phyloP scores from a whole-genome alignment of 257 asterid genomes.

The Forsythia suspensa region DNA sequence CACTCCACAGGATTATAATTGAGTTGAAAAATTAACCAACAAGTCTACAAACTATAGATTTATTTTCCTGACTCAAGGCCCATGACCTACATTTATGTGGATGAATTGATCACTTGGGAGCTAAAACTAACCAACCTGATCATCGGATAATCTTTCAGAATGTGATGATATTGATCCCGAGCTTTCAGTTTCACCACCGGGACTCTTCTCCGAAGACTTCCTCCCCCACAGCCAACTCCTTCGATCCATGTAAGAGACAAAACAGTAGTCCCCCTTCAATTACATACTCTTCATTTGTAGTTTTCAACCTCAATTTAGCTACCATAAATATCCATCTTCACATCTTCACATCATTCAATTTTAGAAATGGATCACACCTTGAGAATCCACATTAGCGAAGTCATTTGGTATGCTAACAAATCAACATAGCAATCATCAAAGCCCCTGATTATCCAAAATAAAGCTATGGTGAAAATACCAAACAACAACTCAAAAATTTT shows the following conservation, averaged over 20 bases:
- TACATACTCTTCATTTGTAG: neutral
- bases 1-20: too few relatives aligned
- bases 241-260: conserved; percentile 56
- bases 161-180: conserved; percentile 78
- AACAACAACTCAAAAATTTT: too few relatives aligned
- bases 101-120: neutral
- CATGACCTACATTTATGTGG: too few relatives aligned
- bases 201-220: conserved; percentile 72
- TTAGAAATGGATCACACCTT: neutral
- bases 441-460: neutral
- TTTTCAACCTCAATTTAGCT: conserved; percentile 16
- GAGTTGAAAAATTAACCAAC: too few relatives aligned
- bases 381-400: neutral
- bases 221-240: conserved; percentile 93
- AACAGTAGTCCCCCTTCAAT: conserved; percentile 7
- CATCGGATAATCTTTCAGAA: conserved; percentile 86
- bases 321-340: conserved; percentile 24
- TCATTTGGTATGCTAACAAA: neutral
- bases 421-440: conserved; percentile 1
- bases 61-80: neutral
- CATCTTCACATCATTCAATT: conserved; percentile 7
- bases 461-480: too few relatives aligned
- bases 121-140: conserved; percentile 58
- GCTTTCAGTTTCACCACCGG: conserved; percentile 82
- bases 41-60: too few relatives aligned